Base-by-base conservation (phyloP, 2,329 filamentous ascomycete species). In the Hirsutella minnesotensis region DNA sequence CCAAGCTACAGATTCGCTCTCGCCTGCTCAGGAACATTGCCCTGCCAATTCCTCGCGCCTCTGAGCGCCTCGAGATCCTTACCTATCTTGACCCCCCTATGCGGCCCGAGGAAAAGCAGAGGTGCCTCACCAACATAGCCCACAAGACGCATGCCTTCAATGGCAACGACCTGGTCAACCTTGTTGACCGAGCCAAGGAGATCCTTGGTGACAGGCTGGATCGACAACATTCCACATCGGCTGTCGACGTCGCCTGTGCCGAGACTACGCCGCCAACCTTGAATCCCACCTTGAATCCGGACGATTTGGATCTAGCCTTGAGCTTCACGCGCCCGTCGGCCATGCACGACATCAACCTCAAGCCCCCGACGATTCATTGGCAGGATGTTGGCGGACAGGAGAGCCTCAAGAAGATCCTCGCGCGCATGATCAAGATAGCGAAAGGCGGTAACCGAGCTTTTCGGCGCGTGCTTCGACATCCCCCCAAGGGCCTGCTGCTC, bases 81-180 rank as follows among this genome's bases (percentile, higher is more conserved):
- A 72, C 76, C 24, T 76, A 75, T 7, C 67, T 84, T 45, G 55
- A 65, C 39, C 66, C 65, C 13, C 64, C 58, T 22, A 65, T 76
- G 38, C 64, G 57, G n/a, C 54, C 68, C 3, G 70, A 66, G 9
- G 65, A 66, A 9, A 67, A 61, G 42, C 69, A 81, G 3, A 62
- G 63, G 1, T 65, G 78, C 9, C 63, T 87, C 16, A 63, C 70
- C 4, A 65, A 70, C 16, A 65, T 94, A 36, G 82, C 82, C 35
- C 76, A 84, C 47, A 77, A 79, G 44, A 94, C 89, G 0, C 88
- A 95, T 55, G 90, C 89, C 4, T 95, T 86, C 59, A 94, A 86
- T 27, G 83, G 84, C 4, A 73, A 75, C 1, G 89, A 95, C 57
- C 67, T 95, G 1, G 66, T 69, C n/a, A 73, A 72, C 13, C 67